Evolutionary conservation across 371 early-diverging fungal species (phyloP).

Genomic region (Rhizomucor pusillus): DNA sequence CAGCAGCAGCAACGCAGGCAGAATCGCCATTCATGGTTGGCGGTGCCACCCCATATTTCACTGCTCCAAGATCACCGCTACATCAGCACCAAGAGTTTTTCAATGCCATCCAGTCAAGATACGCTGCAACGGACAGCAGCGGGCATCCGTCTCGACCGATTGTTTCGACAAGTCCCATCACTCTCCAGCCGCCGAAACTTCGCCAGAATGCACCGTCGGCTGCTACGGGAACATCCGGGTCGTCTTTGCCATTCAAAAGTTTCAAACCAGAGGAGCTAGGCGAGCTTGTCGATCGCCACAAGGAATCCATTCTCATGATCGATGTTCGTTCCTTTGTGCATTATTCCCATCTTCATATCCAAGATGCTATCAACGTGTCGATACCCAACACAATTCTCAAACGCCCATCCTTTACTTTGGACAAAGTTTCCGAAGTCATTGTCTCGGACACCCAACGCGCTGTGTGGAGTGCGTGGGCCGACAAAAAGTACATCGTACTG

Average conservation of each 20-base stretch:
- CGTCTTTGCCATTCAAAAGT: background rate
- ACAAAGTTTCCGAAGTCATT: constrained; percentile 54
- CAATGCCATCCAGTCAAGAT: constrained; percentile 45
- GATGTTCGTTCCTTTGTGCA: constrained; percentile 60
- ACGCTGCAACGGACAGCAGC: constrained; percentile 1
- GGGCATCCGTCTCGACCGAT: constrained; percentile 23
- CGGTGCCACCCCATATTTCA: constrained; percentile 36
- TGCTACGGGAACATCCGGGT: no score
- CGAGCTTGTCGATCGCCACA: constrained; percentile 4
- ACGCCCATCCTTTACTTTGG: constrained; percentile 55
- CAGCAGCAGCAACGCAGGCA: background rate
- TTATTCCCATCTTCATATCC: constrained; percentile 43
- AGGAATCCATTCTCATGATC: constrained; percentile 37
- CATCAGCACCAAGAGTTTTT: constrained; percentile 43
- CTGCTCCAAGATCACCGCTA: constrained; percentile 40
- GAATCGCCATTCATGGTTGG: background rate
- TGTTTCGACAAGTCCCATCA: constrained; percentile 13
- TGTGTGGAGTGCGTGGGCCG: constrained; percentile 41
- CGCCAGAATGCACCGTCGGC: no score
- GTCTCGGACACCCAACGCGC: constrained; percentile 44
- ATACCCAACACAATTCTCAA: constrained; percentile 60
- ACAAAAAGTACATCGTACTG: constrained; percentile 47
- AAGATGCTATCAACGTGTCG: constrained; percentile 50
- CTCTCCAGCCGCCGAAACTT: no score
- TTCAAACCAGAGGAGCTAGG: constrained; percentile 4